These are phyloP conservation scores for Trichoderma endophyticum DNA, from an alignment of 2,329 filamentous ascomycete genomes.

Conservation along the genomic window DNA sequence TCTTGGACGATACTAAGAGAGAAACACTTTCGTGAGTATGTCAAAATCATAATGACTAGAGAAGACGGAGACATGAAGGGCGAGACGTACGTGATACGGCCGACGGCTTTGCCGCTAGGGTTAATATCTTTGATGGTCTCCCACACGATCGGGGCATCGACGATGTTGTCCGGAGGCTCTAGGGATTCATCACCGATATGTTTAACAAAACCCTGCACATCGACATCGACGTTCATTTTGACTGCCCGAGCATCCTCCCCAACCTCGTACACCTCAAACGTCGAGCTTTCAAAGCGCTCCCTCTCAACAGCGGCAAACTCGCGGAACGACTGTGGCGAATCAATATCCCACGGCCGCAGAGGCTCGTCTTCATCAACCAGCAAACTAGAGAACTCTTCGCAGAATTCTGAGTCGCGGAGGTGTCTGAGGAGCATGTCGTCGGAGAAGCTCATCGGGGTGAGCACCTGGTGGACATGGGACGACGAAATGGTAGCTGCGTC, in stretches of 20 bases:
- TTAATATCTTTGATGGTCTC: constrained; percentile 40
- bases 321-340: constrained; percentile 31
- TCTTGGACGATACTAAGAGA: constrained; percentile 53
- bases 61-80: neutral
- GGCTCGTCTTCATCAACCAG: constrained; percentile 36
- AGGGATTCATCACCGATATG: constrained; percentile 26
- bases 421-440: constrained; percentile 43
- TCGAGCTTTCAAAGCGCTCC: constrained; percentile 44
- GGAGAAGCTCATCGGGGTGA: constrained; percentile 32
- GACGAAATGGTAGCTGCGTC: neutral
- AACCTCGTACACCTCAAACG: constrained; percentile 58
- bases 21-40: constrained; percentile 26
- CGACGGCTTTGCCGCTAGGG: constrained; percentile 42
- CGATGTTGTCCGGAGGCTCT: constrained; percentile 29
- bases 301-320: constrained; percentile 37
- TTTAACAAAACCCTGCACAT: constrained; percentile 26
- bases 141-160: constrained; percentile 43
- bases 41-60: neutral
- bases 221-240: constrained; percentile 31
- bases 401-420: constrained; percentile 41
- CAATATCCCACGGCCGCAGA: constrained; percentile 35
- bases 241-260: constrained; percentile 42
- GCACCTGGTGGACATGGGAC: constrained; percentile 20
- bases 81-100: constrained; percentile 52
- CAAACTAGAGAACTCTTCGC: constrained; percentile 36